phyloP scores from a whole-genome alignment of 345 rosid genomes.

The Moricandia arvensis region DNA sequence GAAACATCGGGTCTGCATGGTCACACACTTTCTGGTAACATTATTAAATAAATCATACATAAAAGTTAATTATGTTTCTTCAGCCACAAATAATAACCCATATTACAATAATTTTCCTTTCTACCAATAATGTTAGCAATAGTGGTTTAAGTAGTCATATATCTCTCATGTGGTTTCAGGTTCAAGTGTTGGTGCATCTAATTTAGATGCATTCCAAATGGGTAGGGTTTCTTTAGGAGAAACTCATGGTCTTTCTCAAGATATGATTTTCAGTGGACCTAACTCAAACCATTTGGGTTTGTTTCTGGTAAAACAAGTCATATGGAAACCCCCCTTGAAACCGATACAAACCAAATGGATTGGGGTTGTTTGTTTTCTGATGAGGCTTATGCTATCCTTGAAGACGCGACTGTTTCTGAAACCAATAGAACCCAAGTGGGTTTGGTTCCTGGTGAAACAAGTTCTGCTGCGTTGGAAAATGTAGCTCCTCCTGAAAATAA shows the following conservation, averaged over 20 bases:
- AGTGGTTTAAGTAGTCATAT: conserved; percentile 3
- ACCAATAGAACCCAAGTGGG: background rate
- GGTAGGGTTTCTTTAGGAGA: background rate
- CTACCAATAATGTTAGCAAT: background rate
- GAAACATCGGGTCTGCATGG: background rate
- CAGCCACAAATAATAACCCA: background rate
- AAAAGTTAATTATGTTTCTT: background rate
- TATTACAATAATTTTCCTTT: background rate
- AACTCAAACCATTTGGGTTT: background rate
- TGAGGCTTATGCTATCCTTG: background rate
- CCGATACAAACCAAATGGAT: background rate
- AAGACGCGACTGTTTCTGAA: background rate
- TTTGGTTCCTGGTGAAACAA: background rate
- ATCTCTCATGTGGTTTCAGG: background rate
- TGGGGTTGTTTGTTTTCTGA: background rate
- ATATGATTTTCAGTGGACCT: background rate
- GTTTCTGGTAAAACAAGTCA: background rate
- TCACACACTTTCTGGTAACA: background rate
- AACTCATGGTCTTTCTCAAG: background rate
- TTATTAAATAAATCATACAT: background rate
- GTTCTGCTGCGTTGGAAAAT: background rate
- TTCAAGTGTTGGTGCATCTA: background rate
- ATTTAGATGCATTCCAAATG: background rate
- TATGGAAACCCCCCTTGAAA: background rate
- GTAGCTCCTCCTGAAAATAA: too few species aligned